A percentile compares a stretch with the other conserved stretches of the same genome.
These are phyloP conservation scores for Cairneyella variabilis DNA, from an alignment of 495 filamentous ascomycete species.

Conservation along the genomic window DNA sequence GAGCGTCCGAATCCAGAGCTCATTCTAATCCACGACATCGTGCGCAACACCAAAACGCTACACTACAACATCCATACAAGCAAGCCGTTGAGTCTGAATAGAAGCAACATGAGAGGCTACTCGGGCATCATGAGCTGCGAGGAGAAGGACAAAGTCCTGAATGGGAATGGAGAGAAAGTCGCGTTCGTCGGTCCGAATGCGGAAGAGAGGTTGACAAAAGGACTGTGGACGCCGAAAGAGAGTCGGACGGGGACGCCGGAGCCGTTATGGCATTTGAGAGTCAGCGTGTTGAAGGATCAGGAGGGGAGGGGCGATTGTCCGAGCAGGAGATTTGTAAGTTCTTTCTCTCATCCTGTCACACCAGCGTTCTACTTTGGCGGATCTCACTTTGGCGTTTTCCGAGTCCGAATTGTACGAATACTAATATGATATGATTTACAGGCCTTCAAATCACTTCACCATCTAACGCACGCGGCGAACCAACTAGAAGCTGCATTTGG, in stretches of 20 bases:
- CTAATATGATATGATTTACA: slow-evolving; percentile 1
- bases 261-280: slow-evolving; percentile 14
- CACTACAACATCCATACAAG: too few relatives aligned
- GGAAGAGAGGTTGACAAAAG: too few relatives aligned
- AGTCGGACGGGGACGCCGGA: not conserved
- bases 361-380: too few relatives aligned
- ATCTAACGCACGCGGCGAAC: slow-evolving; percentile 21
- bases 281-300: slow-evolving; percentile 19
- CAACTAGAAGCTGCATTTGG: slow-evolving; percentile 16
- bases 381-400: too few relatives aligned
- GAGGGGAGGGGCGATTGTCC: slow-evolving; percentile 16
- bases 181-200: too few relatives aligned
- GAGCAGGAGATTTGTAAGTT: slow-evolving; percentile 15
- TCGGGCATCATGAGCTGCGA: slow-evolving; percentile 12
- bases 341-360: not conserved
- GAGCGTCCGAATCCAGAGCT: too few relatives aligned
- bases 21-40: too few relatives aligned
- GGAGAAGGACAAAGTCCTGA: not conserved
- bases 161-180: slow-evolving; percentile 19
- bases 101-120: slow-evolving; percentile 20
- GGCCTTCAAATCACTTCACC: slow-evolving; percentile 21
- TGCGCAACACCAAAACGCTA: too few relatives aligned
- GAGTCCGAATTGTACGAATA: not conserved
- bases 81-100: too few relatives aligned
- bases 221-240: slow-evolving; percentile 15